These are phyloP conservation scores for Mycena belliarum DNA, from an alignment of 768 basidiomycete genomes.

Conservation along the genomic window DNA sequence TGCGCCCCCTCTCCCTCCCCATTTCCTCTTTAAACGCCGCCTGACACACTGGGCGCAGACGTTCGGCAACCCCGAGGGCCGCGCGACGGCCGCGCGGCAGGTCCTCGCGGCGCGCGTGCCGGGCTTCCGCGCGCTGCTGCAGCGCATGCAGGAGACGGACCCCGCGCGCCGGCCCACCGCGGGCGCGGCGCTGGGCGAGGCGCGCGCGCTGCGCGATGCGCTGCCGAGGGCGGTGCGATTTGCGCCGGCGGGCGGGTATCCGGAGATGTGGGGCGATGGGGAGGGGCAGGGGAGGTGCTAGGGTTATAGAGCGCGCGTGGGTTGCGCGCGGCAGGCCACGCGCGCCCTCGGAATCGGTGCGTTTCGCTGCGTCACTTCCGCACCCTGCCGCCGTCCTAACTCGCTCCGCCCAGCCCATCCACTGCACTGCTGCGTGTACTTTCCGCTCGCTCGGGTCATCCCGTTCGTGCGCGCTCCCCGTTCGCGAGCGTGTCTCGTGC, in stretches of 20 bases:
- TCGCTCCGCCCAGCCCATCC: no score
- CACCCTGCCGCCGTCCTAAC: no score
- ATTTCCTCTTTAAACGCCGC: not conserved
- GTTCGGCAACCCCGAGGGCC: slow-evolving; percentile 16
- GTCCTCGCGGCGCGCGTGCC: slow-evolving; percentile 8
- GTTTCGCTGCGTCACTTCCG: no score
- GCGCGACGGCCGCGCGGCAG: slow-evolving; percentile 17
- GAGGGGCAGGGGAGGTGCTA: no score
- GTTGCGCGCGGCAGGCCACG: no score
- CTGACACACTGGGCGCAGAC: slow-evolving; percentile 8
- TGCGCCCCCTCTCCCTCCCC: not conserved
- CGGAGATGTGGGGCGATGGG: no score
- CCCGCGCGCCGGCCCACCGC: slow-evolving; percentile 13
- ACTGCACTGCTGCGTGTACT: no score
- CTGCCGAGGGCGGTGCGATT: slow-evolving; percentile 2
- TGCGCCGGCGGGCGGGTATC: slow-evolving; percentile 12
- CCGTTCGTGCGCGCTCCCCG: no score
- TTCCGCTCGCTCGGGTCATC: no score
- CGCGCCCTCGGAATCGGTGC: no score
- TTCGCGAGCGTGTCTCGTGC: no score
- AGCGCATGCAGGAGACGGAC: slow-evolving; percentile 15
- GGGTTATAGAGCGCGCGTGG: no score
- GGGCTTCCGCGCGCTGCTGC: slow-evolving; percentile 10
- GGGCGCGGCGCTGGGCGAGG: not conserved
- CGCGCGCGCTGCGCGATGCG: not conserved